A percentile compares a stretch with the other conserved stretches of the same genome.
Evolutionary conservation across 129 eudicot species (phyloP).

Genomic region (Gnaphalium uliginosum): DNA sequence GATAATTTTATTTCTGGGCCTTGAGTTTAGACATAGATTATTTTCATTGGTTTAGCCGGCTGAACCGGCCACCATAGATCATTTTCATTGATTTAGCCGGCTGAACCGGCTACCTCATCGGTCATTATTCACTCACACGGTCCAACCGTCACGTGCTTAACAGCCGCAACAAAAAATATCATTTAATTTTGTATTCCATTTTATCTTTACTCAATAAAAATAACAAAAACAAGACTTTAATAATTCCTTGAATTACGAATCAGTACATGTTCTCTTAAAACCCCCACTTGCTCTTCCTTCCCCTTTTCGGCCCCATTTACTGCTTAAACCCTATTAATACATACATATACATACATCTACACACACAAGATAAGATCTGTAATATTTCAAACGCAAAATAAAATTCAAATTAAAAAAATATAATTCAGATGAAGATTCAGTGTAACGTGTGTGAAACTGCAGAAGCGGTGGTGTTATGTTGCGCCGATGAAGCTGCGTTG

Average conservation of each 20-base stretch:
- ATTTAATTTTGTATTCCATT: constrained; percentile 2
- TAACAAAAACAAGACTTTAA: too few relatives aligned
- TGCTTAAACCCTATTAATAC: constrained; percentile 25
- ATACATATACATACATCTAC: background rate
- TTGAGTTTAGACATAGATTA: background rate
- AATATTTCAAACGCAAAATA: background rate
- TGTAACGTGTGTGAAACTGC: constrained; percentile 85
- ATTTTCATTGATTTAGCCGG: constrained; percentile 8
- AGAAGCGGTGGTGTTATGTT: constrained; percentile 78
- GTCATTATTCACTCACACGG: background rate
- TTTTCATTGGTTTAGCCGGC: constrained; percentile 12
- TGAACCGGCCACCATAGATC: constrained; percentile 4
- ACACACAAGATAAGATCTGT: constrained; percentile 21
- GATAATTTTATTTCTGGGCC: too few relatives aligned
- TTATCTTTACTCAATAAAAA: background rate
- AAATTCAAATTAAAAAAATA: background rate
- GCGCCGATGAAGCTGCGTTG: constrained; percentile 97
- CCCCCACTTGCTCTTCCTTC: constrained; percentile 30
- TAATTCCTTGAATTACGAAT: background rate
- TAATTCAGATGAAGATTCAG: constrained; percentile 76
- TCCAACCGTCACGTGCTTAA: constrained; percentile 3
- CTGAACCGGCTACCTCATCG: constrained; percentile 11
- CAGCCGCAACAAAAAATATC: constrained; percentile 29
- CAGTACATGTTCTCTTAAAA: constrained; percentile 26
- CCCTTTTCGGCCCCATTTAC: constrained; percentile 20